A percentile compares a stretch with the other conserved stretches of the same genome.
Conservation (phyloP, 31 red algal species). For the Porphyra umbilicalis region DNA sequence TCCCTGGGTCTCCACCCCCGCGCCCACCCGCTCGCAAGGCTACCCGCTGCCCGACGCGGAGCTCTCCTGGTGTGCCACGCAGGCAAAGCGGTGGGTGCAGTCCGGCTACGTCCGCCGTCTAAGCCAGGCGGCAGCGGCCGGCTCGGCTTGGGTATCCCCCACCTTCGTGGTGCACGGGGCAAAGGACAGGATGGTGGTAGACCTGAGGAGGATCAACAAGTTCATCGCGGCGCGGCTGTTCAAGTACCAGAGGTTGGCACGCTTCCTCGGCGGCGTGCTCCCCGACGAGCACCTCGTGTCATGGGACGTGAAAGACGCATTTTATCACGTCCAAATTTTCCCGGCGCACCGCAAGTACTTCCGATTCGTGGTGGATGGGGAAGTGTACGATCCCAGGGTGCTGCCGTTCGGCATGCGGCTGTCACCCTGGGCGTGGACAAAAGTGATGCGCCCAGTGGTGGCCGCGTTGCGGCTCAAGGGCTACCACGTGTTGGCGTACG, state of each 20-base stretch:
- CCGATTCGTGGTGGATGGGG: background rate
- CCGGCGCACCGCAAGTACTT: background rate
- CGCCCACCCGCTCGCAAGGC: background rate
- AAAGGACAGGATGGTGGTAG: background rate
- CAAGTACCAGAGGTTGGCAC: background rate
- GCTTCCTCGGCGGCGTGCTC: background rate
- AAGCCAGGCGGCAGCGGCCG: no score
- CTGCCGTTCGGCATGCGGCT: background rate
- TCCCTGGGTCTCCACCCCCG: background rate
- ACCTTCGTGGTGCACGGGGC: background rate
- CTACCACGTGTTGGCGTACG: background rate
- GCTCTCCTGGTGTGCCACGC: background rate
- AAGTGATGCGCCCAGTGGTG: background rate
- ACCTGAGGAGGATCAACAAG: background rate
- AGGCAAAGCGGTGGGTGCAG: background rate
- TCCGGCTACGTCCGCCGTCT: background rate
- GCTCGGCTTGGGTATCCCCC: background rate
- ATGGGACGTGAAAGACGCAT: background rate
- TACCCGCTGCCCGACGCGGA: background rate
- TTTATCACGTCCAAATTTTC: background rate
- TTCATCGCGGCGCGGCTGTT: background rate
- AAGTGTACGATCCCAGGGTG: background rate
- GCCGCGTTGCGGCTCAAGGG: background rate
- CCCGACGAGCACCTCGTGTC: background rate
- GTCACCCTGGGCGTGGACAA: background rate